Evolutionary conservation across 352 stramenopile species (phyloP).

Genomic region (Phytopythium litorale): DNA sequence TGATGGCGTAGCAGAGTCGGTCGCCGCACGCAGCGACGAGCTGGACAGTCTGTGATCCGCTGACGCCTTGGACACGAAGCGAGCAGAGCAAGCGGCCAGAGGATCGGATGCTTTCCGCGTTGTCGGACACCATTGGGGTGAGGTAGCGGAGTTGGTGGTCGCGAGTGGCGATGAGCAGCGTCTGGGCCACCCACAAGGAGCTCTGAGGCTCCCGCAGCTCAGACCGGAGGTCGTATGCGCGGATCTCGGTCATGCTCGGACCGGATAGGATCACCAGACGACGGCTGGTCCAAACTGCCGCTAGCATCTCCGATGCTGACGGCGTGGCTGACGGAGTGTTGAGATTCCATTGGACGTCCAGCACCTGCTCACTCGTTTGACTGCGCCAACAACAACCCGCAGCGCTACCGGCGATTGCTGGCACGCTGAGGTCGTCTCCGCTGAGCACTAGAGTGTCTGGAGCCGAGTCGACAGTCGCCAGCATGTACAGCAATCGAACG

Average conservation of each 20-base stretch:
- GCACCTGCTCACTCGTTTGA: conserved; percentile 33
- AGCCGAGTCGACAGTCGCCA: conserved; percentile 3
- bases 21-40: conserved; percentile 49
- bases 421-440: conserved; percentile 42
- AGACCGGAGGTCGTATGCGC: conserved; percentile 25
- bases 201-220: conserved; percentile 43
- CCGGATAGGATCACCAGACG: conserved; percentile 54
- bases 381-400: conserved; percentile 22
- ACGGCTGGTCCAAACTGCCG: conserved; percentile 46
- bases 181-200: conserved; percentile 67
- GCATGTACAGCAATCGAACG: conserved; percentile 46
- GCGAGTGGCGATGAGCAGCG: conserved; percentile 53
- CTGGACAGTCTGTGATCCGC: conserved; percentile 20
- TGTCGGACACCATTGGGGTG: conserved; percentile 23
- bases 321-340: conserved; percentile 4
- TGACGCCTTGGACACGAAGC: conserved; percentile 11
- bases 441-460: conserved; percentile 42
- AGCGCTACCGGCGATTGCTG: neutral
- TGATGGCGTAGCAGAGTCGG: conserved; percentile 48
- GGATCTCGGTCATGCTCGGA: conserved; percentile 25
- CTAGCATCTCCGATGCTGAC: conserved; percentile 13
- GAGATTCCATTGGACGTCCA: conserved; percentile 56
- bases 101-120: conserved; percentile 5
- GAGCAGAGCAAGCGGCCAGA: conserved; percentile 26
- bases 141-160: conserved; percentile 49